A percentile compares a stretch with the other conserved stretches of the same genome.
Evolutionary conservation across 2,329 filamentous ascomycete species (phyloP).

Genomic region (Penicillium thymicola): DNA sequence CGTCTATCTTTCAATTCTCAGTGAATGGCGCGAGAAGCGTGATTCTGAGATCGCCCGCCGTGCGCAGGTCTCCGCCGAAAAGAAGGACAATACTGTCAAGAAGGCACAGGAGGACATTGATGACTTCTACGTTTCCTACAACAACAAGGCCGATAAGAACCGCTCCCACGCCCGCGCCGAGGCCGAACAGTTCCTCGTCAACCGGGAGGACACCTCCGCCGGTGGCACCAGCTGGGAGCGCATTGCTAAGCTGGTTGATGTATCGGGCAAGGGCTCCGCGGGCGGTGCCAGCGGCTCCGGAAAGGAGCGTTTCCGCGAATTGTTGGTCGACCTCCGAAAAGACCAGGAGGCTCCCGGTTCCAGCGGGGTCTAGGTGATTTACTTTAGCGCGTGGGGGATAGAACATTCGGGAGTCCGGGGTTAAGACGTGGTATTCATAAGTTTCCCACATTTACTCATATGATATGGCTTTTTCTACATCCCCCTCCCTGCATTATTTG

Average conservation of each 20-base stretch:
- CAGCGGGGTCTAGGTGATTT: constrained; percentile 42
- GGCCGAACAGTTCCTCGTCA: constrained; percentile 86
- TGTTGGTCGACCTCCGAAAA: constrained; percentile 83
- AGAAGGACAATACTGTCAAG: constrained; percentile 80
- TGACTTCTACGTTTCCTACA: constrained; percentile 99
- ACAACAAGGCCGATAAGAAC: constrained; percentile 93
- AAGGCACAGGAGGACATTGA: constrained; percentile 93
- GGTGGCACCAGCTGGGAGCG: constrained; percentile 98
- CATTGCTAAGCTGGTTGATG: constrained; percentile 94
- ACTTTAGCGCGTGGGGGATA: background rate
- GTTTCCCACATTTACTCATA: constrained; percentile 4
- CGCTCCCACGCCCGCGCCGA: constrained; percentile 85
- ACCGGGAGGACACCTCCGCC: constrained; percentile 85
- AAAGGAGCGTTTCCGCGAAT: constrained; percentile 93
- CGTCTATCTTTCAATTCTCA: constrained; percentile 22
- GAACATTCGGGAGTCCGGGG: constrained; percentile 2
- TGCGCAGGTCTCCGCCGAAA: constrained; percentile 74
- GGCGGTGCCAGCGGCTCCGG: constrained; percentile 86
- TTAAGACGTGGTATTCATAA: constrained; percentile 4
- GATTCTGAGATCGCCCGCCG: constrained; percentile 80
- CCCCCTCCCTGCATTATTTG: background rate
- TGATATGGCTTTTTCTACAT: constrained; percentile 10
- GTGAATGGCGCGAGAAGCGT: constrained; percentile 86
- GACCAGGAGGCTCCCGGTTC: constrained; percentile 78
- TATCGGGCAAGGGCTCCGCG: constrained; percentile 86